Evolutionary conservation across 2,329 filamentous ascomycete genomes (phyloP).

Genomic region (Anthostomella pinea): DNA sequence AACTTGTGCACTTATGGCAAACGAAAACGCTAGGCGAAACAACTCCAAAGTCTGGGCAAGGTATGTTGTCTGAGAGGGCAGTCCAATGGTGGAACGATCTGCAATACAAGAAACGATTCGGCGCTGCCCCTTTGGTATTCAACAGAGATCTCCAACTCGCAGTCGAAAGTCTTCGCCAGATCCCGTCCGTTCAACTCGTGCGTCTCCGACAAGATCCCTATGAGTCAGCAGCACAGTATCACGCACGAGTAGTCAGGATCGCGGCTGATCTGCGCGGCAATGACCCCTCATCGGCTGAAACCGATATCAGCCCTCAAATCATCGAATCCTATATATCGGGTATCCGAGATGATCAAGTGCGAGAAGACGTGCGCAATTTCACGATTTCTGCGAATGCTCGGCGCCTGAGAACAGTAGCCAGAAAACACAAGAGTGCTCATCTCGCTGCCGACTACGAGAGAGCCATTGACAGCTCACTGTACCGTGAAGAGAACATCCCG

Average conservation of each 20-base stretch:
- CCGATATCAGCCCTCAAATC: conserved; percentile 18
- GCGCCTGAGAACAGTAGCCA: conserved; percentile 41
- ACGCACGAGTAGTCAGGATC: conserved; percentile 42
- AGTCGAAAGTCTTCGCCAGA: conserved; percentile 48
- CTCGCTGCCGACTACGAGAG: conserved; percentile 54
- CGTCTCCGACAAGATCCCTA: conserved; percentile 51
- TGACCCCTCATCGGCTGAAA: conserved; percentile 17
- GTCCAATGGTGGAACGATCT: conserved; percentile 47
- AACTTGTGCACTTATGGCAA: conserved; percentile 47
- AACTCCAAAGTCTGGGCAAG: conserved; percentile 35
- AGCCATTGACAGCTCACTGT: conserved; percentile 48
- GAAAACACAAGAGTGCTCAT: conserved; percentile 54
- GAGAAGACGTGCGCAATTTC: conserved; percentile 40
- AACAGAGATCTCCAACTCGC: conserved; percentile 51
- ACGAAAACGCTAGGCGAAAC: conserved; percentile 33
- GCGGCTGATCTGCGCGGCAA: conserved; percentile 34
- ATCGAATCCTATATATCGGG: conserved; percentile 49
- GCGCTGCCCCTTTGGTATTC: conserved; percentile 46
- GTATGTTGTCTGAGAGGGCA: conserved; percentile 29
- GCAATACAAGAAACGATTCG: conserved; percentile 39
- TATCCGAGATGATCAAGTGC: conserved; percentile 45
- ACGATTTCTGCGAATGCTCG: conserved; percentile 18
- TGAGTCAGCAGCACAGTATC: conserved; percentile 51
- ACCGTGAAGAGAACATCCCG: conserved; percentile 34
- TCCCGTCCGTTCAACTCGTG: conserved; percentile 52